Conservation (phyloP, 371 early-diverging fungal species). For the Actinomucor elegans region DNA sequence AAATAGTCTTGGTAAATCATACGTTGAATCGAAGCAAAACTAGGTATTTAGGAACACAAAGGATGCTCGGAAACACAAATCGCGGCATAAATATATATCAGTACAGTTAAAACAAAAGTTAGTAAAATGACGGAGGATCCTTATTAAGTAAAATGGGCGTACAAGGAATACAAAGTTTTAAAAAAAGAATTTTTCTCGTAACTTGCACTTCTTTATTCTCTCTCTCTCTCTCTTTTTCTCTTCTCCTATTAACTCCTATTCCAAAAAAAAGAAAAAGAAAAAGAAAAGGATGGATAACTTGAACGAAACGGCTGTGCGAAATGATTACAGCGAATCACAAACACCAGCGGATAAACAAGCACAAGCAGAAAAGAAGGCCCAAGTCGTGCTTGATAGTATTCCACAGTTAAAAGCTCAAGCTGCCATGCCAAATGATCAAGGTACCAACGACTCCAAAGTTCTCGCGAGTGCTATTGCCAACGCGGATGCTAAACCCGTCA, state of each 20-base stretch:
- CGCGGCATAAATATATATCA: not conserved
- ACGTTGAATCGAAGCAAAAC: not conserved
- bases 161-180: not conserved
- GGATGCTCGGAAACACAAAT: too few species aligned
- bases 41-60: too few species aligned
- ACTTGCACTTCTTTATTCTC: not conserved
- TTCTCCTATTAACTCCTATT: not conserved
- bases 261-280: constrained; percentile 5
- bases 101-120: not conserved
- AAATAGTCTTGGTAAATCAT: not conserved
- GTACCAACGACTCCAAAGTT: constrained; percentile 15
- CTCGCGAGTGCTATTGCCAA: constrained; percentile 10
- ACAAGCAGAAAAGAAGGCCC: constrained; percentile 13
- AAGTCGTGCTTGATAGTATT: constrained; percentile 22
- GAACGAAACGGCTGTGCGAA: constrained; percentile 6
- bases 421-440: constrained; percentile 21
- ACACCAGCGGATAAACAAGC: constrained; percentile 24
- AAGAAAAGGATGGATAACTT: constrained; percentile 4
- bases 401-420: constrained; percentile 10
- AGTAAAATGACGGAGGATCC: constrained; percentile 3
- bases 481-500: constrained; percentile 21
- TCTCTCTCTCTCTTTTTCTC: constrained; percentile 5
- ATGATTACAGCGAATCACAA: constrained; percentile 8
- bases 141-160: not conserved
- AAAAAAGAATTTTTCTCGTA: not conserved